Base-by-base conservation (phyloP, 2,329 filamentous ascomycete species). In the Exutisphaerella laricina region DNA sequence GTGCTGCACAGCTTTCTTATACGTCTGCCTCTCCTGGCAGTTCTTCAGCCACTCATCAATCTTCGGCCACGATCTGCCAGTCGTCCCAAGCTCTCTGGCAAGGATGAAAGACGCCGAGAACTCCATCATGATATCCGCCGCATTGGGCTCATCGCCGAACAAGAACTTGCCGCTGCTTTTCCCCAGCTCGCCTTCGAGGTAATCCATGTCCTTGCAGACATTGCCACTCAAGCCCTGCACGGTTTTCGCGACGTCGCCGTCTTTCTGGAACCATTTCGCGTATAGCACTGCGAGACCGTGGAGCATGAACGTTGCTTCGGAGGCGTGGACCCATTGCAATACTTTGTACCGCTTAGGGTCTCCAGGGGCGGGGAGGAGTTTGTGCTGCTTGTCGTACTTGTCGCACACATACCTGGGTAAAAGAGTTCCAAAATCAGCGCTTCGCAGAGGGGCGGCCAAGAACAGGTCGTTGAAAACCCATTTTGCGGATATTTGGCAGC, bases 341-440 rank as follows among this genome's bases (percentile, higher is more conserved):
- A 66, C 59, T 41, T 66, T 62, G 40, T 62, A 56, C 23, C 67
- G 61, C 4, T 60, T 46, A 4, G 56, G 46, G 3, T 58, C 51
- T 38, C 66, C 58, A 20, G 66, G 51, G 4, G 53, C 44, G 2
- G 69, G 66, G 5, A 71, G 55, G 4, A 74, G 50, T 13, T 56
- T 59, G 25, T 61, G 49, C 5, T 57, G 26, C 6, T 53, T 62
- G 45, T 73, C 70, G 55, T 73, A 74, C 1, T 55, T 68, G 35
- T 71, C 70, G 56, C 63, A 67, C 12, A 73, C 58, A 41, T 72
- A 73, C 51, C 69, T 71, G 33, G 14, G n/a, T n/a, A n/a, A n/a
- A n/a, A n/a, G n/a, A n/a, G n/a, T n/a, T n/a, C 5, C 7, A 12
- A 25, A 18, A 8, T 47, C 25, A 42, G 28, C 14, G 2, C 4